These are phyloP conservation scores for Silene latifolia DNA, from an alignment of 148 eudicot genomes.

Conservation along the genomic window DNA sequence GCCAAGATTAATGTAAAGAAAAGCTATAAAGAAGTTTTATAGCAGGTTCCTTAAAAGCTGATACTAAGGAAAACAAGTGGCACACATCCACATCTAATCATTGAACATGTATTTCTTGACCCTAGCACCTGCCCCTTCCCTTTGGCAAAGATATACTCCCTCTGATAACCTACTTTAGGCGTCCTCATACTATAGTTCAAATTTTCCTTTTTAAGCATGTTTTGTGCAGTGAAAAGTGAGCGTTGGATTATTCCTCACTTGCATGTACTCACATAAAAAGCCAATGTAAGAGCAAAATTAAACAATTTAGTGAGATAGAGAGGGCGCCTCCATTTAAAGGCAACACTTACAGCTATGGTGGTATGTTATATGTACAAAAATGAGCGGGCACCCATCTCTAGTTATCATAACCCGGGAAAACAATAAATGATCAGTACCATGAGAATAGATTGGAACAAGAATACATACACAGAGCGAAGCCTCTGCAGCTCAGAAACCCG, in stretches of 20 bases:
- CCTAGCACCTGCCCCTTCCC: background rate
- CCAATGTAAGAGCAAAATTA: background rate
- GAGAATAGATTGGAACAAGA: background rate
- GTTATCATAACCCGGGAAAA: constrained; percentile 7
- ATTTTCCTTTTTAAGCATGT: background rate
- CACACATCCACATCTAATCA: background rate
- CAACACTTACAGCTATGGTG: background rate
- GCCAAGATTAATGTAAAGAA: constrained; percentile 15
- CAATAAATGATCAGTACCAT: background rate
- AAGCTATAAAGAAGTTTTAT: constrained; percentile 8
- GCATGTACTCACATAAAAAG: background rate
- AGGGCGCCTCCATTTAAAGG: background rate
- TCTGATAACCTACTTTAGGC: background rate
- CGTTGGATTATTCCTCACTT: background rate
- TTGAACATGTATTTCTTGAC: background rate
- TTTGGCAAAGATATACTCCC: background rate
- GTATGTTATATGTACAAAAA: background rate
- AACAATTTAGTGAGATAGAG: background rate
- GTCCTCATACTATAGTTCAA: background rate
- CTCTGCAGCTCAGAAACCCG: constrained; percentile 96
- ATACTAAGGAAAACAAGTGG: constrained; percentile 5
- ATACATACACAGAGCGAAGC: constrained; percentile 89
- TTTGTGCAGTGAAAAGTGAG: background rate
- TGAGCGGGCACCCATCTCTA: background rate
- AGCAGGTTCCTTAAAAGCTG: background rate